Evolutionary conservation across 306 rosid genomes (phyloP).

Genomic region (Geum urbanum): DNA sequence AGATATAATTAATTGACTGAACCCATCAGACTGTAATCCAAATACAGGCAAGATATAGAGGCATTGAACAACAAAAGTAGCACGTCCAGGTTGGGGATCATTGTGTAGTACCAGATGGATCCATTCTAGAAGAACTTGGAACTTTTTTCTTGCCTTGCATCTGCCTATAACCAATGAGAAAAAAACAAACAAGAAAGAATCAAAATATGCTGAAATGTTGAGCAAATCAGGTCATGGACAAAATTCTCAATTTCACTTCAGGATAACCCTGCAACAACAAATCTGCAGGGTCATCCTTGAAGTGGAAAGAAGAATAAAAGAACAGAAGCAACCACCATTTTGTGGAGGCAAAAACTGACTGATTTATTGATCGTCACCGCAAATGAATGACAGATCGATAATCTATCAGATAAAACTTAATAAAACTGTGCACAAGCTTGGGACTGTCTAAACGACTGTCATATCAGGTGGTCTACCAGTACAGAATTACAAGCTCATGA

Average conservation of each 20-base stretch:
- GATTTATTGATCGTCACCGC: background rate
- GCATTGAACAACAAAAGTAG: constrained; percentile 71
- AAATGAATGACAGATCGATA: background rate
- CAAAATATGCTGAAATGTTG: constrained; percentile 4
- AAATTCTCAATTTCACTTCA: background rate
- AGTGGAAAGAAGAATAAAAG: background rate
- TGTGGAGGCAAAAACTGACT: background rate
- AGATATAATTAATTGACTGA: constrained; percentile 77
- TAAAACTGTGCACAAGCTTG: background rate
- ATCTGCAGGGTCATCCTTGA: background rate
- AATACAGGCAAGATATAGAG: constrained; percentile 64
- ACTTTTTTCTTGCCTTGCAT: constrained; percentile 73
- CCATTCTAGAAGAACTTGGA: constrained; percentile 77
- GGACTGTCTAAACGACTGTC: background rate
- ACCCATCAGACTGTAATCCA: constrained; percentile 62
- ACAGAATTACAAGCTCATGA: background rate
- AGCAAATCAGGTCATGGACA: background rate
- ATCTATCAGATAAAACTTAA: background rate
- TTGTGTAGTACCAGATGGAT: constrained; percentile 64
- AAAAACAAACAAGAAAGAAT: constrained; percentile 26
- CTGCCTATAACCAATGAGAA: constrained; percentile 54
- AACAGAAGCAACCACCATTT: background rate
- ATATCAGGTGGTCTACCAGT: background rate
- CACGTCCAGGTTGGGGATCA: constrained; percentile 81
- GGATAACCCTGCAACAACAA: too few species aligned